Percentiles rank a stretch among this genome's conserved stretches.
Evolutionary conservation across 1,284 basidiomycete genomes (phyloP).

Genomic region (Taiwanofungus camphoratus): DNA sequence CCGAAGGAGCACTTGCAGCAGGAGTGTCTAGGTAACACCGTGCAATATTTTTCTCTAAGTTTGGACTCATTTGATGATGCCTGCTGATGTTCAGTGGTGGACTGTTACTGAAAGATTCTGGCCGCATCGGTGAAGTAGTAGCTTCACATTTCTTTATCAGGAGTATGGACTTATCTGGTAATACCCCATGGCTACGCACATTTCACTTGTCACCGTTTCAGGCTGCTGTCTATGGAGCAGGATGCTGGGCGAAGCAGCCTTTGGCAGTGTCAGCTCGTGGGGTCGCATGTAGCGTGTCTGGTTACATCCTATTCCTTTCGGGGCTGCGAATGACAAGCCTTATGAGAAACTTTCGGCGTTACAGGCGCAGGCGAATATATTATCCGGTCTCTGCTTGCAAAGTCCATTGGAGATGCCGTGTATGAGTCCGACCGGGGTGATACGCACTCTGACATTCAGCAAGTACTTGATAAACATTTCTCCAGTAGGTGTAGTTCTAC

Average conservation of each 20-base stretch:
- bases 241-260: slow-evolving; percentile 63
- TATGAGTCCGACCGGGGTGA: slow-evolving; percentile 20
- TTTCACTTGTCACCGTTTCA: slow-evolving; percentile 18
- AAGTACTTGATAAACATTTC: slow-evolving; percentile 23
- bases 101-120: slow-evolving; percentile 62
- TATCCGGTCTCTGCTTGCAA: slow-evolving; percentile 32
- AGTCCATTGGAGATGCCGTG: slow-evolving; percentile 28
- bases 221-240: slow-evolving; percentile 61
- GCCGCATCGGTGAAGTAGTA: slow-evolving; percentile 63
- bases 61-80: slow-evolving; percentile 3
- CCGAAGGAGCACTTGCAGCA: slow-evolving; percentile 43
- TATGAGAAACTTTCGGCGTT: neutral
- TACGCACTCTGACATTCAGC: slow-evolving; percentile 26
- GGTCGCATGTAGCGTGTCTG: slow-evolving; percentile 67
- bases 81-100: slow-evolving; percentile 63
- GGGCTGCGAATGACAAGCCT: neutral
- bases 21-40: slow-evolving; percentile 64
- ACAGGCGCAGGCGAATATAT: slow-evolving; percentile 40
- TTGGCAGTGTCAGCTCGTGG: slow-evolving; percentile 10
- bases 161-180: too few species aligned
- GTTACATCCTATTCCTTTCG: slow-evolving; percentile 26
- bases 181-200: neutral
- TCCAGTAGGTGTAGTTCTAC: slow-evolving; percentile 15
- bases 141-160: neutral
- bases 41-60: neutral